These are phyloP conservation scores for Mycena amicta DNA, from an alignment of 768 basidiomycete genomes.

Conservation along the genomic window DNA sequence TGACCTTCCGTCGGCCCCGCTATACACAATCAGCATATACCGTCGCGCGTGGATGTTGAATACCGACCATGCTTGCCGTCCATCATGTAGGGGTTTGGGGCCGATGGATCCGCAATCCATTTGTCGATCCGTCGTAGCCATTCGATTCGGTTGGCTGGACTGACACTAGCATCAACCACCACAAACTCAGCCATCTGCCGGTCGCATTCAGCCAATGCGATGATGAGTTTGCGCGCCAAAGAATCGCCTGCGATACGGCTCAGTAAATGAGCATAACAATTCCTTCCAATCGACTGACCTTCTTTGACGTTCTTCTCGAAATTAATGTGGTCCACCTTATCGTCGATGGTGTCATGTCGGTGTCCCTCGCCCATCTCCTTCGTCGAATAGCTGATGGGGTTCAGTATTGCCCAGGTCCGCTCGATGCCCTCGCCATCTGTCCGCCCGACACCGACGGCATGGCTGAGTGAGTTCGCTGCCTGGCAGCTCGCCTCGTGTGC, in stretches of 20 bases:
- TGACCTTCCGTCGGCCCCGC: conserved; percentile 1
- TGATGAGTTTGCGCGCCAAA: conserved; percentile 5
- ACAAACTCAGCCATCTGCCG: background rate
- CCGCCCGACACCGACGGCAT: conserved; percentile 12
- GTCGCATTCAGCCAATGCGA: conserved; percentile 12
- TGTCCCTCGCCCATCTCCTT: conserved; percentile 31
- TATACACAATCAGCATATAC: background rate
- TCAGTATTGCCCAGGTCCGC: conserved; percentile 29
- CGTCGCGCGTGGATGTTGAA: background rate
- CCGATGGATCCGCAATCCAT: background rate
- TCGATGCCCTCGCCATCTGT: conserved; percentile 25
- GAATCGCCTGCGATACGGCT: too few relatives aligned
- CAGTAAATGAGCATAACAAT: too few relatives aligned
- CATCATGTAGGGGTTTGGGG: conserved; percentile 2
- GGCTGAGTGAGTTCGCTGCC: conserved; percentile 14
- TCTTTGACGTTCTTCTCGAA: conserved; percentile 11
- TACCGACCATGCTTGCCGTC: background rate
- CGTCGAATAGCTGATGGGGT: conserved; percentile 25
- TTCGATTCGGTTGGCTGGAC: background rate
- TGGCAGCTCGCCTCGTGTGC: too few relatives aligned
- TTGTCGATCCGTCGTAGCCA: background rate
- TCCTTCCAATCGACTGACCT: background rate
- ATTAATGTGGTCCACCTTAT: background rate
- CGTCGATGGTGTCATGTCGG: background rate
- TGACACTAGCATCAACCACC: background rate